These are phyloP conservation scores for Sugiyamaella boreocaroliniensis DNA, from an alignment of 805 yeast genomes.

Conservation along the genomic window DNA sequence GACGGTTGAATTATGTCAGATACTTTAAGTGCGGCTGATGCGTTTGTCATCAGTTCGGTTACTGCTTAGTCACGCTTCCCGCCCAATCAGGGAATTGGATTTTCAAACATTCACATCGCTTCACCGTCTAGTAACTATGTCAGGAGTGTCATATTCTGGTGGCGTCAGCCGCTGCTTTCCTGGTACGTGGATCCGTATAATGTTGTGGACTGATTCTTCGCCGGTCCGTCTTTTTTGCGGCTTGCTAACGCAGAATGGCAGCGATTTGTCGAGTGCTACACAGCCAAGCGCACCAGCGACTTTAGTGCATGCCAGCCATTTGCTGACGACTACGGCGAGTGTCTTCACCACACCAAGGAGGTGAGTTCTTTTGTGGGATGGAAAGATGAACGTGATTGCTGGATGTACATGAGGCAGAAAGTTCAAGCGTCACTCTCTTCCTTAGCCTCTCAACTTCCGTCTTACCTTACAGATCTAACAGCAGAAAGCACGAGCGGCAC, in stretches of 20 bases:
- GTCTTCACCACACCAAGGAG: constrained; percentile 45
- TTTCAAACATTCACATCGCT: constrained; percentile 1
- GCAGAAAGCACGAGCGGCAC: constrained; percentile 24
- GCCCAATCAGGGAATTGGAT: background rate
- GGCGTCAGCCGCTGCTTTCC: constrained; percentile 43
- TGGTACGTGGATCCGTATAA: constrained; percentile 25
- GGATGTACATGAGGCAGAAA: too few relatives aligned
- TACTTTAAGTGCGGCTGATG: background rate
- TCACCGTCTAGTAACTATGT: constrained; percentile 17
- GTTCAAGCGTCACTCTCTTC: too few relatives aligned
- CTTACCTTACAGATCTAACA: background rate
- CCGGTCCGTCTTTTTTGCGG: background rate
- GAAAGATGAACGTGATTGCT: background rate
- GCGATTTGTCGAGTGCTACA: constrained; percentile 41
- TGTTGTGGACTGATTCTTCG: background rate
- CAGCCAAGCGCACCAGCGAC: constrained; percentile 34
- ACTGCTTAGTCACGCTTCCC: background rate
- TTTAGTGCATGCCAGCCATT: constrained; percentile 36
- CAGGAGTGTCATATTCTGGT: constrained; percentile 37
- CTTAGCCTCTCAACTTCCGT: too few relatives aligned
- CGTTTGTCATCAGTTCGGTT: background rate
- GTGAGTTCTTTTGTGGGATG: constrained; percentile 10
- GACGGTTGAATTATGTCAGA: background rate
- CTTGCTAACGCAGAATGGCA: constrained; percentile 34
- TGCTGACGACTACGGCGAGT: constrained; percentile 44